Evolutionary conservation across 2,329 filamentous ascomycete species (phyloP), one percentile per base, ranked within the genome.

Genomic region (Fusarium humuli): DNA sequence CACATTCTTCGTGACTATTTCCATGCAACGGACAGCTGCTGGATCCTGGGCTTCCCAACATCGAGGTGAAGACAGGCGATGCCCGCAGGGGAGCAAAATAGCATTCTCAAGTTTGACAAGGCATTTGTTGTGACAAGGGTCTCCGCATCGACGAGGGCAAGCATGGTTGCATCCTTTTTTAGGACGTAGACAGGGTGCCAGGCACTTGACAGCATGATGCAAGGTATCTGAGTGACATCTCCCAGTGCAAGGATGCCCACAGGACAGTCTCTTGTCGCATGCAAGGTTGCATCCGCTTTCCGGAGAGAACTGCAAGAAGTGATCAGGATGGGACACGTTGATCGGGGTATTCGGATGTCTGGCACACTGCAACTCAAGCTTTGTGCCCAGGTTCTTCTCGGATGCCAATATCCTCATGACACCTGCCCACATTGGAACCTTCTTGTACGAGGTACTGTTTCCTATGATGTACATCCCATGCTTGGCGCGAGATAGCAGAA

Each of bases 381-480:
- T 32, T 12, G 34, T 18, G 16, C 46, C 55, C 11, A 57, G 2
- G 20, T 52, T 57, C 3, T 34, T 2, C 16, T 3, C 12, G 6
- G 20, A 11, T 11, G 34, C 20, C 25, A 57, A 18, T 1, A 25
- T 41, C 3, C 6, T 23, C 16, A 52, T 52, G 16, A 57, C 55
- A 6, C 6, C 25, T 9, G 20, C 8, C 45, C 34, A 57, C 55
- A 57, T 57, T 2, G 55, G 55, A 14, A 57, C 55, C 27, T 42
- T 25, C 5, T 52, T 40, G 34, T 25, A 57, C 13, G 34, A 50
- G 13, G 2, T 27, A 11, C 18, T 18, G 9, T 57, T 57, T 34
- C 55, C 55, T 18, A 57, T 57, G 8, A 57, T 57, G 7, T 50
- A 57, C 54, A 57, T 57, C 3, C 54, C 44, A 10, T 57, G 44